A percentile compares a stretch with the other conserved stretches of the same genome.
Evolutionary conservation across 768 basidiomycete species (phyloP).

Genomic region (Leccinum obscurum): DNA sequence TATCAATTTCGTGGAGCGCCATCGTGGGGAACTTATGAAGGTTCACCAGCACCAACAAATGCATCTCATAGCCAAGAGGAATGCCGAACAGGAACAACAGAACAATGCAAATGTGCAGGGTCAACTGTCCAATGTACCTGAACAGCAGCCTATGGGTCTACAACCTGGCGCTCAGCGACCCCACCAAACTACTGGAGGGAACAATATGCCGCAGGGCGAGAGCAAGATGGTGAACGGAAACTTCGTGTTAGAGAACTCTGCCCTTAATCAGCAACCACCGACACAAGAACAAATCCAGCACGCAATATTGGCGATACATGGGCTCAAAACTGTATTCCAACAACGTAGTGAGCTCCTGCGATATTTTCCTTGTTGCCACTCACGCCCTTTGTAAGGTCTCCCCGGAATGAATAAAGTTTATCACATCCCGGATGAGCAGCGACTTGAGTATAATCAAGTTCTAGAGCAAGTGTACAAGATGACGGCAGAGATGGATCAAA

Average conservation of each 20-base stretch:
- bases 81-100: conserved; percentile 26
- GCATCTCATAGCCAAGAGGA: conserved; percentile 20
- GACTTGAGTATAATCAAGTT: conserved; percentile 48
- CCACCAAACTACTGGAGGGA: conserved; percentile 11
- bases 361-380: conserved; percentile 14
- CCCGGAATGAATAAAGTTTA: conserved; percentile 32
- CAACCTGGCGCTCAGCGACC: conserved; percentile 21
- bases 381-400: conserved; percentile 32
- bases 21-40: conserved; percentile 40
- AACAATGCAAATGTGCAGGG: conserved; percentile 20
- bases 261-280: conserved; percentile 13
- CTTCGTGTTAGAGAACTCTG: conserved; percentile 7
- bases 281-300: conserved; percentile 37
- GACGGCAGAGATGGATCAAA: conserved; percentile 49
- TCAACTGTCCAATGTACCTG: conserved; percentile 20
- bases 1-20: conserved; percentile 56
- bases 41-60: conserved; percentile 27
- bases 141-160: conserved; percentile 16
- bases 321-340: conserved; percentile 36
- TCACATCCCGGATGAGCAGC: conserved; percentile 53
- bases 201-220: conserved; percentile 17
- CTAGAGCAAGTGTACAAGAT: conserved; percentile 51
- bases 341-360: conserved; percentile 28
- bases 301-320: conserved; percentile 29
- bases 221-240: conserved; percentile 18